Evolutionary conservation across 2,329 filamentous ascomycete species (phyloP).

Genomic region (Hypoxylon sp.): DNA sequence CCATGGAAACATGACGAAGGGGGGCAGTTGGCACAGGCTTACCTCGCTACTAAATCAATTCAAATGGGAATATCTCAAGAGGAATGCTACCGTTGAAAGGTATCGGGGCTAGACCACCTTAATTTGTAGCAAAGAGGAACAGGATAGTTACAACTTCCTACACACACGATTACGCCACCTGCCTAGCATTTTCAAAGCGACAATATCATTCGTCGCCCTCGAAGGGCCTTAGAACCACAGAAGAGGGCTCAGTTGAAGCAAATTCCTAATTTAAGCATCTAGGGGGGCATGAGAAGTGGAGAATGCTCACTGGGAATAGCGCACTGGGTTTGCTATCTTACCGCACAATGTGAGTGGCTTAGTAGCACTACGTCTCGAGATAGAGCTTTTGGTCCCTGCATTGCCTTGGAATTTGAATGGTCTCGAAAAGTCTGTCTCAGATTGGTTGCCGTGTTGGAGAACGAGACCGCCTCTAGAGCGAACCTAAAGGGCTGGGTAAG

Average conservation of each 20-base stretch:
- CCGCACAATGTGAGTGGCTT: not conserved
- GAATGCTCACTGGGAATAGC: not conserved
- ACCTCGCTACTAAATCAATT: not conserved
- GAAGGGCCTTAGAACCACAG: not conserved
- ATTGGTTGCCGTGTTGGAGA: conserved; percentile 20
- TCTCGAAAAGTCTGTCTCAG: conserved; percentile 30
- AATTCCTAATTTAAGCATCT: not conserved
- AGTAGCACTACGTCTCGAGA: not conserved
- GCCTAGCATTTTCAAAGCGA: not conserved
- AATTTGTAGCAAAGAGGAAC: conserved; percentile 8
- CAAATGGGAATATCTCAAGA: not conserved
- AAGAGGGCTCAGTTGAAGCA: not conserved
- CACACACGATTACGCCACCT: conserved; percentile 7
- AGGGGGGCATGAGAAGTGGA: not conserved
- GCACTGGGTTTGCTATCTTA: not conserved
- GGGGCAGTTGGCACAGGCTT: not conserved
- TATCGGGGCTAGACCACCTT: not conserved
- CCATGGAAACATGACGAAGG: not conserved
- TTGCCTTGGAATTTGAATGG: conserved; percentile 28
- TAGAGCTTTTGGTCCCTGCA: not conserved
- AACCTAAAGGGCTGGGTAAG: conserved; percentile 37
- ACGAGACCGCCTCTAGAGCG: conserved; percentile 24
- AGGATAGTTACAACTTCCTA: conserved; percentile 5
- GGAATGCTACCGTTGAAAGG: not conserved
- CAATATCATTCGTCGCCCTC: not conserved